Evolutionary conservation across 768 basidiomycete species (phyloP), one percentile per base, ranked within the genome.

Genomic region (Boletus patriciae): DNA sequence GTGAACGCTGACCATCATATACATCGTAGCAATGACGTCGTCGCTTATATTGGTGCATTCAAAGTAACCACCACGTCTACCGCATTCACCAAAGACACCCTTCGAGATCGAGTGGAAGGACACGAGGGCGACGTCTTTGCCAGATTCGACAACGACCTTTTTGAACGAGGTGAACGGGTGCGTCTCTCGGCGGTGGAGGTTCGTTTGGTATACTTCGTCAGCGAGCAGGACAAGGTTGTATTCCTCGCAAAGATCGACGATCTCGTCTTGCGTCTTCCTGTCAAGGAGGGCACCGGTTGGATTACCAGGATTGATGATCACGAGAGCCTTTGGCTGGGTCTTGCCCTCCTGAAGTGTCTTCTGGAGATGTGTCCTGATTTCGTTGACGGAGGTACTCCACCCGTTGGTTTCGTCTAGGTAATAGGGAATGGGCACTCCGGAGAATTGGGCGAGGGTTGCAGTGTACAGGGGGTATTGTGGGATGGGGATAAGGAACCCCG

Each of bases 71-170:
- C 96, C 96, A 46, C 97, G 83, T n/a, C 96, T 81, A 3, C 97
- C 96, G 71, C 97, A 99, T 75, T 99, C 96, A 57, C 96, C 96
- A 37, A 83, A 84, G 59, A 97, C 92, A 51, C 96, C 96, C 73
- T 99, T 99, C 54, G 92, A 95, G 70, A 96, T 96, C 52, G 91
- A 94, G 77, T 99, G 96, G 87, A 97, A 98, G 45, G 92, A 94
- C 52, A 99, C 78, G 70, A 99, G 85, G 43, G 92, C 85, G 54
- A 94, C 75, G 53, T 83, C 55, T 33, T 59, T 67, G 0, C 65
- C 80, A n/a, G 88, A 90, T 50, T 82, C 71, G 60, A 88, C 76
- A 3, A 97, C 84, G 50, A 92, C 80, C 74, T 93, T 90, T 73
- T 98, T 98, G 84, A 99, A 98, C 11, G 90, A 93, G 48, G 85